Conservation (phyloP, 306 rosid genomes). For the Gastrolobium villosum region DNA sequence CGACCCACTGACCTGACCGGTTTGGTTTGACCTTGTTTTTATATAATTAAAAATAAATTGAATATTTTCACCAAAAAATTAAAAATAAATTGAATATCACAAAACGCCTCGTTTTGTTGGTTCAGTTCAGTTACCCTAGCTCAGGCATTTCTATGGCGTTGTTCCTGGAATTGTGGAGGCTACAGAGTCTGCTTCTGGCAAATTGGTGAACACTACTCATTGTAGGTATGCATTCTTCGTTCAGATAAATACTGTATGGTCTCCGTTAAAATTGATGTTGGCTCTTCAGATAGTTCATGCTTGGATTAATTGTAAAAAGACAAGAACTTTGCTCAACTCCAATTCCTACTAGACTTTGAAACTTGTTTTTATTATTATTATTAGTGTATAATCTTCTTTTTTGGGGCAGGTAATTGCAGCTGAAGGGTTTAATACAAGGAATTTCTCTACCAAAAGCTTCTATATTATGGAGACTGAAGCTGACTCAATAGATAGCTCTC, state of each 20-base stretch:
- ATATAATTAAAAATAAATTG: neutral
- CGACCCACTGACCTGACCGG: neutral
- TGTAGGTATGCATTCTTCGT: no score
- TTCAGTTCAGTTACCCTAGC: conserved; percentile 15
- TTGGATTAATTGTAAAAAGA: neutral
- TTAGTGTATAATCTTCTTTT: neutral
- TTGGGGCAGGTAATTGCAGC: neutral
- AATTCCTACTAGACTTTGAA: neutral
- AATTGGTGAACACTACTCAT: no score
- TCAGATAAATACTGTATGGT: neutral
- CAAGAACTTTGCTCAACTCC: neutral
- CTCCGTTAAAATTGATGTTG: neutral
- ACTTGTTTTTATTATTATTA: neutral
- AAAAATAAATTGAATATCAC: neutral
- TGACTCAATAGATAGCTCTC: conserved; percentile 31
- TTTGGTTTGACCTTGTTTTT: neutral
- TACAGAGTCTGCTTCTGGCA: neutral
- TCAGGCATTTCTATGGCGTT: neutral
- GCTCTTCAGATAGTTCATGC: neutral
- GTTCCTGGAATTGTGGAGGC: conserved; percentile 15
- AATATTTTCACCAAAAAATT: no score
- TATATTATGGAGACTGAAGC: conserved; percentile 44
- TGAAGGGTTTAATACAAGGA: conserved; percentile 8
- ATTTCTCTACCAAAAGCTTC: conserved; percentile 2
- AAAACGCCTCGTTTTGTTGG: conserved; percentile 8